A percentile compares a stretch with the other conserved stretches of the same genome.
These are phyloP conservation scores for Candida piceae DNA, from an alignment of 805 yeast species.

Conservation along the genomic window DNA sequence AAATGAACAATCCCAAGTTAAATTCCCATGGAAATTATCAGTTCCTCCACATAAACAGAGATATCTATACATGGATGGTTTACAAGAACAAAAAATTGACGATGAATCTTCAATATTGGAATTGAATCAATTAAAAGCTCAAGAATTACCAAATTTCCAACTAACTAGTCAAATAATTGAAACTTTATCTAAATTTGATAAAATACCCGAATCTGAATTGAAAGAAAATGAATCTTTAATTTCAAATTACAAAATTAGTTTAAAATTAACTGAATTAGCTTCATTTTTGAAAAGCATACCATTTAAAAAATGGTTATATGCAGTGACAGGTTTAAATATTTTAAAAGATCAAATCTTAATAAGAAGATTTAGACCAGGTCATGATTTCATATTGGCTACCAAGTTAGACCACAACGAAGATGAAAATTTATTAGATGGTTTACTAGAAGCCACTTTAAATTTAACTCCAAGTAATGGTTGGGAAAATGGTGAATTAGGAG, in stretches of 20 bases:
- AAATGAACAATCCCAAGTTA: conserved; percentile 44
- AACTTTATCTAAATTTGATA: conserved; percentile 11
- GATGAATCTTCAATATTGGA: conserved; percentile 30
- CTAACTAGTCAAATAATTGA: conserved; percentile 14
- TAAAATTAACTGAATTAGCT: conserved; percentile 48
- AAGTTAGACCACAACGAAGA: conserved; percentile 29
- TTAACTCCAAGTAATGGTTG: conserved; percentile 81
- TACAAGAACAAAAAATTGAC: conserved; percentile 29
- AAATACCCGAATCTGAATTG: conserved; percentile 1
- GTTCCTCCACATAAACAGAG: conserved; percentile 93
- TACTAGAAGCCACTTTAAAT: conserved; percentile 75
- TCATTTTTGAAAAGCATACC: conserved; percentile 53
- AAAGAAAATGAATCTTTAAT: conserved; percentile 16
- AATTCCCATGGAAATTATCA: conserved; percentile 82
- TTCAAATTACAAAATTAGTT: conserved; percentile 17
- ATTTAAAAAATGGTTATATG: conserved; percentile 65
- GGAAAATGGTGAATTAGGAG: conserved; percentile 89
- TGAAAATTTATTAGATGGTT: conserved; percentile 41
- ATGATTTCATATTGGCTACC: conserved; percentile 89
- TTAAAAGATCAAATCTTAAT: conserved; percentile 64
- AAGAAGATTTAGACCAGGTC: conserved; percentile 92
- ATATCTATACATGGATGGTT: conserved; percentile 76
- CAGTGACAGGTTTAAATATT: conserved; percentile 57
- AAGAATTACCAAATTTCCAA: conserved; percentile 54
- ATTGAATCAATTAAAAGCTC: conserved; percentile 29